Evolutionary conservation across 129 eudicot species (phyloP), one percentile per base, ranked within the genome.

Genomic region (Flaveria trinervia): DNA sequence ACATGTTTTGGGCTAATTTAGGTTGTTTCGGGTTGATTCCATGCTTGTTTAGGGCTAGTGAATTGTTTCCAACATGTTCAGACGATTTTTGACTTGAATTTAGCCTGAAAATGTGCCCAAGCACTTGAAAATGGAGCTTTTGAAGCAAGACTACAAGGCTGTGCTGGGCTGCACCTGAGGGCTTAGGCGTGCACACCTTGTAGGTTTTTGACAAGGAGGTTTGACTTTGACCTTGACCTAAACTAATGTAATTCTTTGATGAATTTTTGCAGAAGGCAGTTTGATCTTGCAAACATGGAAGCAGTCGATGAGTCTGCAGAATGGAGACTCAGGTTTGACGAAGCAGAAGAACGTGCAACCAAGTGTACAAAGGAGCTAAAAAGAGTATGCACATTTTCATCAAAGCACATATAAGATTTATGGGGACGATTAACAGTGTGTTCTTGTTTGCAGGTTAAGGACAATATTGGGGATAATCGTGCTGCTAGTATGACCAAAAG

Each of bases 261-360:
- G 73, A 60, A 45, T 54, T 76, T 46, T 66, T 83, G 86, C 84
- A 93, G 98, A 84, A 84, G 74, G 56, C 91, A 93, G 81, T 93
- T 93, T 83, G 98, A 93, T 84, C 88, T 89, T 74, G 98, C 97
- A 28, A 89, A 78, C 79, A 88, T 82, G 85, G 98, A 93, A 83
- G 98, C 98, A 28, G 84, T 93, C 90, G 98, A 93, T 82, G 98
- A 93, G 82, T 93, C 98, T 69, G 98, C 98, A 44, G 97, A 93
- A 75, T 93, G 98, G 98, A 93, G 98, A 77, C 83, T 73, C 30
- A 93, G 86, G 71, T 90, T 74, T 49, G 97, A 93, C 71, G 81
- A 64, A 49, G 98, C 92, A 79, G 81, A 83, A 18, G 93, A 84
- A 50, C 87, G 84, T 71, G 84, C 85, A 60, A 56, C 36, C 62